These are phyloP conservation scores for Pseudogymnoascus sp. DNA, from an alignment of 2,329 filamentous ascomycete species.

Conservation along the genomic window DNA sequence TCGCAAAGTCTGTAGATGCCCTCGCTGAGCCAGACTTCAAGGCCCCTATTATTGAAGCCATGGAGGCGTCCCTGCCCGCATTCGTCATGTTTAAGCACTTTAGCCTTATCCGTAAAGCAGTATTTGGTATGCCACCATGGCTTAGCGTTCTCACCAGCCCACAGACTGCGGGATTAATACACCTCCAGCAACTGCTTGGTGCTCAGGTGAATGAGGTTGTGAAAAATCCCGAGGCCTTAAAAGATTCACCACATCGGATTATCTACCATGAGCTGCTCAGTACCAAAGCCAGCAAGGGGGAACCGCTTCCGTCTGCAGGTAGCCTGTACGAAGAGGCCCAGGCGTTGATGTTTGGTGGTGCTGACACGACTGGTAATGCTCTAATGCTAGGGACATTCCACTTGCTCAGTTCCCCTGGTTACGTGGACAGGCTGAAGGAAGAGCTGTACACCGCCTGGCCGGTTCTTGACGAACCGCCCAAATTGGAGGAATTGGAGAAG, in stretches of 20 bases:
- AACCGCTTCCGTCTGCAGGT: constrained; percentile 17
- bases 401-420: constrained; percentile 30
- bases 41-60: constrained; percentile 35
- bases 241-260: constrained; percentile 26
- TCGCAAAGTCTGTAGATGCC: constrained; percentile 34
- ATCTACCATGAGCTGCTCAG: constrained; percentile 32
- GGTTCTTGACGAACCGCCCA: constrained; percentile 25
- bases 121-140: constrained; percentile 22
- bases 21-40: constrained; percentile 34
- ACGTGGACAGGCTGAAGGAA: constrained; percentile 30
- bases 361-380: constrained; percentile 37
- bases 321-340: constrained; percentile 38
- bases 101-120: constrained; percentile 17
- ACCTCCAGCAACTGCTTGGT: constrained; percentile 17
- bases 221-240: constrained; percentile 19
- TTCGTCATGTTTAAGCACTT: constrained; percentile 36
- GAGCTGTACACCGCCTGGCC: constrained; percentile 36
- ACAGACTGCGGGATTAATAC: constrained; percentile 19
- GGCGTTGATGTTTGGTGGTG: constrained; percentile 40
- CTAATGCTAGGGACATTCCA: constrained; percentile 36
- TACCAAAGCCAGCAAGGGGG: constrained; percentile 24
- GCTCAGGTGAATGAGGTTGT: constrained; percentile 18
- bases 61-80: constrained; percentile 32
- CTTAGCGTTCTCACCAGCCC: constrained; percentile 20
- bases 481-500: constrained; percentile 30